Base-by-base conservation (phyloP, 1,139 yeast genomes). In the Taphrina wiesneri region DNA sequence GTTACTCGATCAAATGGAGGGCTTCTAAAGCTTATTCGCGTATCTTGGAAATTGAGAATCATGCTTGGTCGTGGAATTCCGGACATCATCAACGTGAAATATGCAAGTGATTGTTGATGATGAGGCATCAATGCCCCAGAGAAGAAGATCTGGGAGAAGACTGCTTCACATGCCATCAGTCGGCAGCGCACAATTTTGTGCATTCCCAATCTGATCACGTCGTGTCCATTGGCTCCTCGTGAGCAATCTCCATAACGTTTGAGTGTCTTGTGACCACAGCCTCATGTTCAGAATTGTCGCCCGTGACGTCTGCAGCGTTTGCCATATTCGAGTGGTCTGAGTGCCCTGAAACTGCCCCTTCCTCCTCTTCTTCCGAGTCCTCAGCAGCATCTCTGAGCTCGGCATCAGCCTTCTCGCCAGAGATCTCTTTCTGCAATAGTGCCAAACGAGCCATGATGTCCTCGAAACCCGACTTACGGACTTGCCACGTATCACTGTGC, bases 301-400 rank as follows among this genome's bases (percentile, higher is more conserved):
- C 17, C 41, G 9, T 17, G n/a, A 36, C 41, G 17, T 15, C 17
- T 36, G 15, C 41, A 15, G 15, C 4, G 9, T 9, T 5, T 11
- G 41, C 15, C 41, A 4, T 4, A 11, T 11, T 36, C 13, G 41
- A 15, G 15, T 15, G 17, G 41, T 11, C 13, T 36, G 41, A 36
- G n/a, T n/a, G n/a, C n/a, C 41, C 19, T 5, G 28, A 15, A 9
- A 43, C 47, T 3, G 47, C 47, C 3, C 47, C 47, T 15, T 43
- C 59, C 19, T 52, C 56, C 36, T 62, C 46, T 28, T 23, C 47
- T 23, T 23, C 47, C 43, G 34, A 15, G 5, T 73, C 21, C 70
- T 54, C 59, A 15, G 59, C 59, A 13, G 47, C 59, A 19, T 36
- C 59, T 54, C 59, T 13, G 3, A 54, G 34, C 25, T 54, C 59